Base-by-base conservation (phyloP, 2,329 filamentous ascomycete species). In the Alternaria sp. region DNA sequence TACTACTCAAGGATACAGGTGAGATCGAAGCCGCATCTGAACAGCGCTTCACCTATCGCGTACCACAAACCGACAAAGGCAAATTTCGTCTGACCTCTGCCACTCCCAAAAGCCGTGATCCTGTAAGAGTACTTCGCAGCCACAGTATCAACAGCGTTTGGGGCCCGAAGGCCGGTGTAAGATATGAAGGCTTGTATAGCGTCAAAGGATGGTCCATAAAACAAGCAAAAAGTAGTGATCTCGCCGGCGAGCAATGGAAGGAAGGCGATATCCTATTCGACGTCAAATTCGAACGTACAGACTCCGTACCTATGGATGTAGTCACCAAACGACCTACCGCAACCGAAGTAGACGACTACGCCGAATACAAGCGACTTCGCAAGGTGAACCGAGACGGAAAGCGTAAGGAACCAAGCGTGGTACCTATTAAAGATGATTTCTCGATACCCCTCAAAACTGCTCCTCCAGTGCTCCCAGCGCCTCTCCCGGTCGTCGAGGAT, bases 321-420 rank as follows among this genome's bases (percentile, higher is more conserved):
- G 76, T 82, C 6, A 62, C 79, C 20, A 68, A 68, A 41, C 77
- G 77, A 30, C 82, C 82, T 0, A 76, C 72, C 14, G 72, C 79
- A 1, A 79, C 79, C 42, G 82, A 84, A 56, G 62, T 82, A 6
- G 82, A 84, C 59, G 82, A 84, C 54, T 84, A 83, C 57, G 63
- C 66, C 5, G 81, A 83, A 51, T 84, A 82, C 71, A 84, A 84
- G 64, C 78, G 80, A 1, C 60, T 82, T 7, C 69, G 73, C 8
- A 75, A 66, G 11, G 16, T 67, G 16, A 46, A 72, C 20, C 70
- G 66, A 5, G 69, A 72, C 4, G 30, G 52, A 0, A 67, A 55
- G 8, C 64, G 47, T 20, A 64, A 58, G 30, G 61, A 38, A n/a
- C 18, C 48, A 28, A 32, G 7, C 22, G 14, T 43, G 24, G 4